A percentile compares a stretch with the other conserved stretches of the same genome.
Conservation (phyloP, 345 rosid genomes). For the Lagerstroemia speciosa region DNA sequence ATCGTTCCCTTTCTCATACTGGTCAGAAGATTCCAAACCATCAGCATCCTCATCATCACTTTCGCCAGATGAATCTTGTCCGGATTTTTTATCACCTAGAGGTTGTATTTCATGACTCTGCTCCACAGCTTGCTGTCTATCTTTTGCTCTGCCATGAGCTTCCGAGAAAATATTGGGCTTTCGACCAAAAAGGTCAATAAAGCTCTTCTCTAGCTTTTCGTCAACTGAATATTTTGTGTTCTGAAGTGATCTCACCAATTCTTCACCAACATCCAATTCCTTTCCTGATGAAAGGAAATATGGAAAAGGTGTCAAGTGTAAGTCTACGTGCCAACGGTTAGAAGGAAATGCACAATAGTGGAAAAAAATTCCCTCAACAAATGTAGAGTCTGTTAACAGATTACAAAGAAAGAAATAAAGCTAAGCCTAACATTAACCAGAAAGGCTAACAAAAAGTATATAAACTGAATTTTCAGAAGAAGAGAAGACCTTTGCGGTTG, state of each 20-base stretch:
- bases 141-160: slow-evolving; percentile 23
- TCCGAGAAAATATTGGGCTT: slow-evolving; percentile 26
- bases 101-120: slow-evolving; percentile 31
- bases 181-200: slow-evolving; percentile 56
- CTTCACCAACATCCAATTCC: slow-evolving; percentile 72
- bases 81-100: slow-evolving; percentile 20
- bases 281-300: slow-evolving; percentile 39
- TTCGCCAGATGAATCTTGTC: slow-evolving; percentile 27
- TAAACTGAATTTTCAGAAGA: not conserved
- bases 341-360: not conserved
- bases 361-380: not conserved
- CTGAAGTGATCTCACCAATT: slow-evolving; percentile 73
- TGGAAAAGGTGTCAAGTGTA: not conserved
- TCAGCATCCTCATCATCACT: slow-evolving; percentile 28
- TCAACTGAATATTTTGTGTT: slow-evolving; percentile 74
- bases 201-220: slow-evolving; percentile 74
- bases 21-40: slow-evolving; percentile 32
- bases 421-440: not conserved
- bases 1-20: slow-evolving; percentile 15
- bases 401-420: not conserved
- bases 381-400: not conserved
- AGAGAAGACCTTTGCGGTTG: slow-evolving; percentile 46
- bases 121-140: slow-evolving; percentile 15
- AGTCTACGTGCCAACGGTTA: not conserved
- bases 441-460: not conserved